These are phyloP conservation scores for Magnaporthiopsis poae DNA, from an alignment of 2,329 filamentous ascomycete species.

Conservation along the genomic window DNA sequence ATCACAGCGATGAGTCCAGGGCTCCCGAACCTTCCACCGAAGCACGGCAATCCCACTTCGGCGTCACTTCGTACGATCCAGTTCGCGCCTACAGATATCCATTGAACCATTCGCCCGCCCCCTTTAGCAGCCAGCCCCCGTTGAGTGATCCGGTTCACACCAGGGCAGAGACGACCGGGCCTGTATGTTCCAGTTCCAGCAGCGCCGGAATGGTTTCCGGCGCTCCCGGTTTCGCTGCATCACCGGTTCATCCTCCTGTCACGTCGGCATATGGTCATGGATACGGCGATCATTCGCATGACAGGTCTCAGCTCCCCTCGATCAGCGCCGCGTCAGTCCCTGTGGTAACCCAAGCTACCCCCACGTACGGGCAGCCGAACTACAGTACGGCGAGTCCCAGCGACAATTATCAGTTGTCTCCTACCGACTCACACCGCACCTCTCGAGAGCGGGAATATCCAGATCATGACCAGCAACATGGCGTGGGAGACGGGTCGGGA, in stretches of 20 bases:
- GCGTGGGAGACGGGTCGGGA: not conserved
- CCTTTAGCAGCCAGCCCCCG: not conserved
- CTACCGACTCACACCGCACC: not conserved
- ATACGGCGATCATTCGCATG: not conserved
- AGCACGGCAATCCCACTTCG: not conserved
- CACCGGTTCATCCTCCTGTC: not conserved
- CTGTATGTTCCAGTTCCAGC: not conserved
- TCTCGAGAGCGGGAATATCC: not conserved
- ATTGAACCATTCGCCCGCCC: not conserved
- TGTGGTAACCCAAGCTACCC: not conserved
- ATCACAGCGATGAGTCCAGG: not conserved
- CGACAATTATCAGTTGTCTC: not conserved
- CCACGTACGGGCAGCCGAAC: not conserved
- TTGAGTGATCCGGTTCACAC: not conserved
- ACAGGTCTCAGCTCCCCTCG: not conserved
- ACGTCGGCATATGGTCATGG: not conserved
- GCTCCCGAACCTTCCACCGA: not conserved
- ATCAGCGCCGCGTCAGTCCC: not conserved
- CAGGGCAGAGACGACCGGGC: not conserved
- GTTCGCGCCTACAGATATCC: not conserved
- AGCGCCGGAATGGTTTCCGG: not conserved
- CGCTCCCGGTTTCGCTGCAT: not conserved
- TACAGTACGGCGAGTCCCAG: not conserved
- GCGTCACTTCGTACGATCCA: not conserved
- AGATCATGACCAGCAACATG: not conserved